Conservation (phyloP, 768 basidiomycete species). For the Cytidiella melzeri region DNA sequence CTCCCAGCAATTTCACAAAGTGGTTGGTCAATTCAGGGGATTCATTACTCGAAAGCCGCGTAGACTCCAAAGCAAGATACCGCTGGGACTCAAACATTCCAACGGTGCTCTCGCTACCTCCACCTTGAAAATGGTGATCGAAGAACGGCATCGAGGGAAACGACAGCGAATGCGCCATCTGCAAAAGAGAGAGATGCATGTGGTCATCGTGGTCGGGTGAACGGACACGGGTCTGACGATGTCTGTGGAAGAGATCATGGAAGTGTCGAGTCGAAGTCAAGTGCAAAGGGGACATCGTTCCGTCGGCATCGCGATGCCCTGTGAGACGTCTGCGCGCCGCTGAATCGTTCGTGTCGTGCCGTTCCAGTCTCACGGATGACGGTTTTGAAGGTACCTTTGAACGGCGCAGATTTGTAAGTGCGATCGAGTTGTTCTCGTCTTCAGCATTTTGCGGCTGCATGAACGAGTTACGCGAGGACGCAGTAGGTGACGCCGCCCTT, state of each 20-base stretch:
- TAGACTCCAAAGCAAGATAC: conserved; percentile 63
- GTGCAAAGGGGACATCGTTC: conserved; percentile 10
- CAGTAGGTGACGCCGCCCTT: conserved; percentile 29
- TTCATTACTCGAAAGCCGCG: conserved; percentile 43
- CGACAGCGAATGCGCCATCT: conserved; percentile 17
- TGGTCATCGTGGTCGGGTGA: conserved; percentile 15
- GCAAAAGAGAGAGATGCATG: conserved; percentile 23
- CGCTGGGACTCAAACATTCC: conserved; percentile 70
- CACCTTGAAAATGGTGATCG: background rate
- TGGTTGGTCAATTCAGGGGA: conserved; percentile 36
- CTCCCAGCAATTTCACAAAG: conserved; percentile 38
- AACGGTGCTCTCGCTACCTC: conserved; percentile 43
- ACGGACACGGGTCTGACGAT: conserved; percentile 13
- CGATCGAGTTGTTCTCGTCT: background rate
- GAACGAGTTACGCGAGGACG: conserved; percentile 31
- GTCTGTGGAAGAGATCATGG: background rate
- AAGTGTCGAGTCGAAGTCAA: conserved; percentile 16
- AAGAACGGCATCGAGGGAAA: conserved; percentile 7
- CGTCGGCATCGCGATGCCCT: background rate
- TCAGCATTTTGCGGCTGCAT: conserved; percentile 1
- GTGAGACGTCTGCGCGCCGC: background rate
- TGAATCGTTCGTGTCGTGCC: background rate
- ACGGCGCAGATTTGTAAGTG: background rate
- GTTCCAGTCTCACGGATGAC: background rate
- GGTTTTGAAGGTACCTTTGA: background rate